A percentile compares a stretch with the other conserved stretches of the same genome.
Evolutionary conservation across 2,329 filamentous ascomycete species (phyloP).

Genomic region (Exophiala lecanii-corni): DNA sequence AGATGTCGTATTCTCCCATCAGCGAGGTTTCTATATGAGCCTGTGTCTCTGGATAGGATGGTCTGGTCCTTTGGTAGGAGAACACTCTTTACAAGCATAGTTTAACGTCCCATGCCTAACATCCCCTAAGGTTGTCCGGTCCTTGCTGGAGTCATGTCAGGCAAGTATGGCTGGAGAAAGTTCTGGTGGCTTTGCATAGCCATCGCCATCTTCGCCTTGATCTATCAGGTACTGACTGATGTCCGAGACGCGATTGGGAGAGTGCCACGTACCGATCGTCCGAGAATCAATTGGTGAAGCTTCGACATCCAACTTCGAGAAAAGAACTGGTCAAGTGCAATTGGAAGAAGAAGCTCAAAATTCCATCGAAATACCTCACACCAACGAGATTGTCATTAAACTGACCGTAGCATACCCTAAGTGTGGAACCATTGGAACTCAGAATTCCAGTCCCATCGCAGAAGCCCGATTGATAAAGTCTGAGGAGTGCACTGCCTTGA

Average conservation of each 20-base stretch:
- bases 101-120: conserved; percentile 29
- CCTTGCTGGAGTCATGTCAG: conserved; percentile 40
- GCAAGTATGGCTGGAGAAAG: conserved; percentile 40
- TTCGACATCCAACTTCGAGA: neutral
- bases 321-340: neutral
- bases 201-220: conserved; percentile 36
- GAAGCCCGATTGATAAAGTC: too few species aligned
- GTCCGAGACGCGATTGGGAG: conserved; percentile 39
- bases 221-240: conserved; percentile 39
- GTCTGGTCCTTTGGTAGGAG: conserved; percentile 22
- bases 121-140: conserved; percentile 43
- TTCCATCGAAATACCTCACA: neutral
- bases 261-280: conserved; percentile 4
- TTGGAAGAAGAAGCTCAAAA: conserved; percentile 5
- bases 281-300: conserved; percentile 1
- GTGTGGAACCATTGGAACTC: too few species aligned
- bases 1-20: conserved; percentile 43
- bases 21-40: conserved; percentile 38
- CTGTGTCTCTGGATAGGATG: conserved; percentile 33
- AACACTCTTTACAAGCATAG: conserved; percentile 1
- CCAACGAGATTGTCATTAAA: conserved; percentile 9
- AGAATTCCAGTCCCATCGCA: too few species aligned
- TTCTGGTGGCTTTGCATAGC: conserved; percentile 45
- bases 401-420: too few species aligned
- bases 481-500: too few species aligned